phyloP scores from a whole-genome alignment of 768 basidiomycete genomes.

The Dentipellis sp. region DNA sequence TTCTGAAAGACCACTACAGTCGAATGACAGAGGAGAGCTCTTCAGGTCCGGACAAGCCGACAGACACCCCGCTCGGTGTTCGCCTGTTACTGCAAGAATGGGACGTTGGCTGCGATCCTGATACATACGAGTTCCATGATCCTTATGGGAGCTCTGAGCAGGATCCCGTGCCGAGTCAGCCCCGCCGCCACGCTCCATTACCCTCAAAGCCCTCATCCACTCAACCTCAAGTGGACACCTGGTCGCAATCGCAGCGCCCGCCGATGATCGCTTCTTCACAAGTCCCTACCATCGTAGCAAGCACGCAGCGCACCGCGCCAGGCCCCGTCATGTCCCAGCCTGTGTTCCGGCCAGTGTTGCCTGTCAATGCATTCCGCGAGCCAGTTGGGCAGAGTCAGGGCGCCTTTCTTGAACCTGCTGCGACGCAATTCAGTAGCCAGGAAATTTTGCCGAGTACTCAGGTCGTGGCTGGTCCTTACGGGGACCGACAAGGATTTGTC shows the following conservation, averaged over 20 bases:
- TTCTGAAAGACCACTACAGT: slow-evolving; percentile 24
- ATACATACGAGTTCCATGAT: slow-evolving; percentile 42
- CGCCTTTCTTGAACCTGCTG: background rate
- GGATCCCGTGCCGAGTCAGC: background rate
- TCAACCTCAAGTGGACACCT: too few species aligned
- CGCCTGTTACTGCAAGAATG: slow-evolving; percentile 61
- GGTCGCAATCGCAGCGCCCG: background rate
- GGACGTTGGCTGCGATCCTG: slow-evolving; percentile 45
- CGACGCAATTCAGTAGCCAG: background rate
- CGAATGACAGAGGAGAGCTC: slow-evolving; percentile 4
- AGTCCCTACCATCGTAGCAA: background rate
- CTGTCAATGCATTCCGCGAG: background rate
- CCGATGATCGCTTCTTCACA: background rate
- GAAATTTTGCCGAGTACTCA: slow-evolving; percentile 52
- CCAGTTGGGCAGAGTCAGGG: background rate
- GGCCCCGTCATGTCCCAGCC: background rate
- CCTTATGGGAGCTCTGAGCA: slow-evolving; percentile 32
- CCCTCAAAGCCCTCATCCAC: background rate
- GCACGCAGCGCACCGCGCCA: background rate
- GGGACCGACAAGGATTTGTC: slow-evolving; percentile 39
- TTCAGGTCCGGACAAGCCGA: background rate
- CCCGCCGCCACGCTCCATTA: background rate
- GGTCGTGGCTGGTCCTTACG: slow-evolving; percentile 59
- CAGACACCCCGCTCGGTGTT: slow-evolving; percentile 38
- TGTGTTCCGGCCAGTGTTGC: background rate